Conservation (phyloP, 2,329 filamentous ascomycete genomes). For the Dendryphion nanum region DNA sequence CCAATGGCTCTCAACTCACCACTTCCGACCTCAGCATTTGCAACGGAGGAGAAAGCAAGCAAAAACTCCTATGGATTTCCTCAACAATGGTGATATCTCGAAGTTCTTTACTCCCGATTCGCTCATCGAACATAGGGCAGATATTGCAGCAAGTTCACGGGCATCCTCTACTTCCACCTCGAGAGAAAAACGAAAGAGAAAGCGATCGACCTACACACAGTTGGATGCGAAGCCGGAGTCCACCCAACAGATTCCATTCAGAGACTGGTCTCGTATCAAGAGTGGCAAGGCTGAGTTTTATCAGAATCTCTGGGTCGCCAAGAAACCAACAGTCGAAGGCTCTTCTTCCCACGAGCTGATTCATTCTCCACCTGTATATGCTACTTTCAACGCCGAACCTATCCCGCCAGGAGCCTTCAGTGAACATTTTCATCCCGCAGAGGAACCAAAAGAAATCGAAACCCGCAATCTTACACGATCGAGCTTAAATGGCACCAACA, state of each 20-base stretch:
- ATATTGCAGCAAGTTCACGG: too few species aligned
- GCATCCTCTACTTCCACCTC: not conserved
- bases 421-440: not conserved
- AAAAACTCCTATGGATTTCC: conserved; percentile 1
- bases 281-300: conserved; percentile 38
- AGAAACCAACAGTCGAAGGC: conserved; percentile 1
- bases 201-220: conserved; percentile 5
- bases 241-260: conserved; percentile 22
- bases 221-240: conserved; percentile 2
- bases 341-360: too few species aligned
- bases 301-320: conserved; percentile 12
- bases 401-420: not conserved
- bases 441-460: not conserved
- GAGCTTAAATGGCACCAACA: too few species aligned
- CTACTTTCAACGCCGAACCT: not conserved
- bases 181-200: conserved; percentile 17
- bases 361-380: not conserved
- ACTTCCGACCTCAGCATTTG: conserved; percentile 60
- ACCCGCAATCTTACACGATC: too few species aligned
- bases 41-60: not conserved
- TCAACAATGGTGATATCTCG: not conserved
- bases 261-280: conserved; percentile 46
- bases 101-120: not conserved
- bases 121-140: too few species aligned
- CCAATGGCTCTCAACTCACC: conserved; percentile 72